Base-by-base conservation (phyloP, 306 rosid species). In the Rubus idaeus region DNA sequence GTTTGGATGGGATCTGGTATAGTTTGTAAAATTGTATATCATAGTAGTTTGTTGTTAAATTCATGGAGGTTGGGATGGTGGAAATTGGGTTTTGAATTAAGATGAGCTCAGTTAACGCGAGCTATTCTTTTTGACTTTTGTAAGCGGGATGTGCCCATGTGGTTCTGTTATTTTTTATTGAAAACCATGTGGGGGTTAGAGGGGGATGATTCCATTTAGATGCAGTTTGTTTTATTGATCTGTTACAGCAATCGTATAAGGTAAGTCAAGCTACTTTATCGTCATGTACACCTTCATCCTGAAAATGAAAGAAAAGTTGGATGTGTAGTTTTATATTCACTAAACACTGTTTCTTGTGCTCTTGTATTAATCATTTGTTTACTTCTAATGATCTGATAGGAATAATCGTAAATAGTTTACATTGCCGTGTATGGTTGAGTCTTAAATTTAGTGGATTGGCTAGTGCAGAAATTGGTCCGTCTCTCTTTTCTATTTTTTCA, bases 21-120 rank as follows among this genome's bases (percentile, higher is more conserved):
- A 75, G 80, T 87, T 83, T 91, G 96, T 92, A 92, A 86, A 92
- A 83, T 92, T 92, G 99, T 92, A 92, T 83, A 95, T 90, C 88
- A 68, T 82, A 85, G 91, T 86, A 90, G 91, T 73, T 83, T 76
- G 83, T 84, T 81, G 60, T 86, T 80, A 64, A 83, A 60, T 84
- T 68, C 51, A 44, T 88, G 85, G 87, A 76, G 84, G 85, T 79
- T 86, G 86, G 86, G 90, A 84, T 64, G 84, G 82, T 80, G 72
- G 80, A 84, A 79, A 85, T 74, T 79, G 86, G 88, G 85, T 84
- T 86, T 79, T 66, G 77, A 51, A 83, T 82, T 80, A 78, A 81
- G 87, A 82, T 73, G 75, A 86, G 86, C 88, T 65, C 82, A 70
- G 89, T 80, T 76, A 78, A 75, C 74, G 69, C 84, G 77, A 83